Percentiles rank a stretch among this genome's conserved stretches.
phyloP scores from a whole-genome alignment of 2,329 filamentous ascomycete species.

The Alternaria ethzedia region DNA sequence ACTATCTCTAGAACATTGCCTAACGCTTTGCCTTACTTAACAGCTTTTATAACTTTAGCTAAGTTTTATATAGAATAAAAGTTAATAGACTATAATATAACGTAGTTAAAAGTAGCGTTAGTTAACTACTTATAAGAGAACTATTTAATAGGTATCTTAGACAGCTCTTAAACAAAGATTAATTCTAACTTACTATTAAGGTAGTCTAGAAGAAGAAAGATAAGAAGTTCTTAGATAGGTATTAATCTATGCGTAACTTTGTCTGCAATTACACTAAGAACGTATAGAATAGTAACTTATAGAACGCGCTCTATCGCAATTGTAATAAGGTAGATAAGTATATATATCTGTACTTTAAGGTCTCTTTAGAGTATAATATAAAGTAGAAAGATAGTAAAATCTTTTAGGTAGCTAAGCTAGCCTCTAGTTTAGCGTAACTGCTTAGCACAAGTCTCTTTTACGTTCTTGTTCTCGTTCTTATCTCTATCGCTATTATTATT shows the following conservation, averaged over 20 bases:
- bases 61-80: background rate
- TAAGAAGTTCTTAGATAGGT: background rate
- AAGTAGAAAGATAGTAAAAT: conserved; percentile 75
- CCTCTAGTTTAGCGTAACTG: conserved; percentile 72
- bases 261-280: background rate
- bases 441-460: conserved; percentile 54
- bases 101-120: background rate
- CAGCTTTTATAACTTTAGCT: background rate
- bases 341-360: conserved; percentile 27
- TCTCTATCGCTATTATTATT: no score
- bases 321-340: background rate
- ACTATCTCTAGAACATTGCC: background rate
- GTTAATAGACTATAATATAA: background rate
- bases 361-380: conserved; percentile 76
- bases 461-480: no score
- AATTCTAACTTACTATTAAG: background rate
- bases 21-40: background rate
- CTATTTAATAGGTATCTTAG: background rate
- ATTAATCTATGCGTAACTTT: background rate
- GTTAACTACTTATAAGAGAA: background rate
- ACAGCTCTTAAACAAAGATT: background rate
- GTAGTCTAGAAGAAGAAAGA: background rate
- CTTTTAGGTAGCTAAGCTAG: conserved; percentile 76
- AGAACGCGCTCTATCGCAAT: background rate
- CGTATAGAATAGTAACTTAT: background rate